Evolutionary conservation across 257 asterid species (phyloP).

Genomic region (Anisodus tanguticus): DNA sequence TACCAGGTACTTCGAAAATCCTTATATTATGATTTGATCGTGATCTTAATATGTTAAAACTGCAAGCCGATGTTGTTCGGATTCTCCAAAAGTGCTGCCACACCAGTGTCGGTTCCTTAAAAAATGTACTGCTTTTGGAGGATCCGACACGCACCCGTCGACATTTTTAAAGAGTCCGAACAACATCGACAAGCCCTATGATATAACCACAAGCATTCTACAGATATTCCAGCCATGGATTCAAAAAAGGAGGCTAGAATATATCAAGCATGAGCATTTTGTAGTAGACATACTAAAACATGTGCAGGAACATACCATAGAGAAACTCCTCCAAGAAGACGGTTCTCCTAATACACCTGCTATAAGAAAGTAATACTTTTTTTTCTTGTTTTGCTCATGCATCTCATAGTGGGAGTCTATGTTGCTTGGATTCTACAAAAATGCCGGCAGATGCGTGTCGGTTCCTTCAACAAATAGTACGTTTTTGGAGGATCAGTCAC

Average conservation of each 20-base stretch:
- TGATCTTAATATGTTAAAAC: background rate
- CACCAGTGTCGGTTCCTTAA: background rate
- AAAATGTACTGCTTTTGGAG: background rate
- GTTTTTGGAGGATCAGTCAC: background rate
- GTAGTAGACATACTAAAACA: slow-evolving; percentile 58
- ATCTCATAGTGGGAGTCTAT: background rate
- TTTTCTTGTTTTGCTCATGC: background rate
- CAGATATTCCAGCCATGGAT: slow-evolving; percentile 72
- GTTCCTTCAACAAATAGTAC: background rate
- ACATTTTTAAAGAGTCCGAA: background rate
- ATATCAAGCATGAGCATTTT: slow-evolving; percentile 64
- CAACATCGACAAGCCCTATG: no score
- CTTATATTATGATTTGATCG: background rate
- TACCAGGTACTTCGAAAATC: slow-evolving; percentile 55
- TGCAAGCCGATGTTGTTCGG: background rate
- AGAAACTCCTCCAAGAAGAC: slow-evolving; percentile 38
- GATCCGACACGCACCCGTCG: background rate
- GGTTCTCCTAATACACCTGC: slow-evolving; percentile 60
- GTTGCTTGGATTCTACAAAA: background rate
- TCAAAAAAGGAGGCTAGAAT: slow-evolving; percentile 55
- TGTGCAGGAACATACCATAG: slow-evolving; percentile 51
- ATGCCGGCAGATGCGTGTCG: background rate
- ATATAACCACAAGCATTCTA: slow-evolving; percentile 13
- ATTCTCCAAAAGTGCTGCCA: background rate
- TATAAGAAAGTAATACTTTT: slow-evolving; percentile 48